Evolutionary conservation across 306 rosid species (phyloP), one percentile per base, ranked within the genome.

Genomic region (Rosa persica): DNA sequence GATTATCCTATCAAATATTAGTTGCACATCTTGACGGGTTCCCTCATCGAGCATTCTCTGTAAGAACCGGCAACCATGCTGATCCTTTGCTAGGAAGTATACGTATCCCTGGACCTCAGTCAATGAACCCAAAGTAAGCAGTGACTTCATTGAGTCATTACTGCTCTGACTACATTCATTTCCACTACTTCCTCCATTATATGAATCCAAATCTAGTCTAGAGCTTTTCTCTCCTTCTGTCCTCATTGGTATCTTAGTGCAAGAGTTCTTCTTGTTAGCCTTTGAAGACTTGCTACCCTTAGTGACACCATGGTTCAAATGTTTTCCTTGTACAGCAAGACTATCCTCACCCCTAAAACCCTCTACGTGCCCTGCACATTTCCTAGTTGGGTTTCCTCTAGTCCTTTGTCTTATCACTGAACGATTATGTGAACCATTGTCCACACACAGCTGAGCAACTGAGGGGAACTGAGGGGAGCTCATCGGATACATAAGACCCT

Each of bases 51-150:
- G 86, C 80, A 84, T 62, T 71, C 82, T 78, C 67, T 91, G 96
- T 51, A 93, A 82, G 77, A 74, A 78, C 19, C 96, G 85, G 77
- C 96, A 93, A 69, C 94, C 96, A 23, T 86, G 76, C 76, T 93
- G 98, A 75, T 90, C 94, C 80, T 84, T 93, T 4, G 98, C 90
- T 78, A 93, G 66, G 68, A 40, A 71, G 82, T 78, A 84, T 16
- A 90, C 82, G 76, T 76, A 70, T 27, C 79, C 78, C 52, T 74
- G 87, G 23, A 65, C 76, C 74, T 84, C 91, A 52, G 74, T 82
- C 77, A 85, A 61, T 47, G 91, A 88, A 79, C 73, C 34, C 39
- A 74, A 66, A 46, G 72, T 54, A 49, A n/a, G 72, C 66, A 47
- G 70, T 65, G 76, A 58, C 20, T 70, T 47, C 67, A 81, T 23